Evolutionary conservation across 176 grass and related monocot genomes (phyloP), one percentile per base, ranked within the genome.

Genomic region (Triticum monococcum): DNA sequence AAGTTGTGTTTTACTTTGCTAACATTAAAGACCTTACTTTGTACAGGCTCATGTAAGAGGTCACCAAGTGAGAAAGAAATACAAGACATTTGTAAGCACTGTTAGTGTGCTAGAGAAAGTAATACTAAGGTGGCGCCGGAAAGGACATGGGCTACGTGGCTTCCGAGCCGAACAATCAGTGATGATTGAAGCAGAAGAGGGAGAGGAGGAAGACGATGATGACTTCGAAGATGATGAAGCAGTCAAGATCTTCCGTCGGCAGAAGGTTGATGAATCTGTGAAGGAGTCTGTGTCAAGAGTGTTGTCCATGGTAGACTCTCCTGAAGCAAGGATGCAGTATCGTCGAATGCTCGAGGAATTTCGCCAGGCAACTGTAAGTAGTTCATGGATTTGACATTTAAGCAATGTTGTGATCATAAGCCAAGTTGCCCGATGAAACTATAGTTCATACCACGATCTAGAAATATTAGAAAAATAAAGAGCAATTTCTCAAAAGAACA

Each of bases 51-150:
- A 94, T 83, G 88, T 99, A 78, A 96, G 97, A 91, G 97, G 97
- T 24, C 90, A 94, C 88, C 97, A 99, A 88, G 94, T 92, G 82
- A 94, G 97, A 87, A 99, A 87, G 79, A 99, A 99, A 79, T 94
- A 95, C 56, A 88, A 82, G 37, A 92, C 92, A 28, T 81, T 99
- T 24, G 30, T 96, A 43, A 92, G 94, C 92, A 91, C 94, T 35
- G 97, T 99, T 8, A 90, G 94, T 84, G 85, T 99, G 43, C 81
- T 99, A 74, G 97, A 99, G 72, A 99, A 99, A 85, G 94, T 91
- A 41, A 89, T 99, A 84, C 81, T 99, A 35, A 92, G 97, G 92
- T 99, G 97, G 97, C 94, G 97, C 37, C 83, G 97, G 25, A 99
- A 88, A 88, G 90, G 97, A 74, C 88, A 75, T 64, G 97, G 97